A percentile compares a stretch with the other conserved stretches of the same genome.
Conservation (phyloP, 441 rosid species). For the Geranium incanum region DNA sequence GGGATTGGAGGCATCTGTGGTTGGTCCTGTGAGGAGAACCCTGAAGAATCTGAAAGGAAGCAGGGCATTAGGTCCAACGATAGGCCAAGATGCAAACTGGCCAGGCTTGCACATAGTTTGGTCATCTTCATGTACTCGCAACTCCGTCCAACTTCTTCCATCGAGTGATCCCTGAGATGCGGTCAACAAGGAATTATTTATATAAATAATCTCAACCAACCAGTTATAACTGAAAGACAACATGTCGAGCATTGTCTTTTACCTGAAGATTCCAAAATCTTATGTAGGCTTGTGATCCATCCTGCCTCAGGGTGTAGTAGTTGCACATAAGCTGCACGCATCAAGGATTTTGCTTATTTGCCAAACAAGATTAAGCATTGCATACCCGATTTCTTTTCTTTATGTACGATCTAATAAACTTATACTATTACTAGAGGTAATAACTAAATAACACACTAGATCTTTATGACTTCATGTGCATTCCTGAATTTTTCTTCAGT, state of each 20-base stretch:
- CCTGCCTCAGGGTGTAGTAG: slow-evolving; percentile 82
- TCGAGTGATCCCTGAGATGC: slow-evolving; percentile 67
- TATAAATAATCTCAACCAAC: neutral
- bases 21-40: slow-evolving; percentile 59
- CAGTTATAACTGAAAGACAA: neutral
- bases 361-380: neutral
- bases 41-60: slow-evolving; percentile 80
- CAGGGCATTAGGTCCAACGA: slow-evolving; percentile 59
- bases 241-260: neutral
- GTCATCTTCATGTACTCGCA: slow-evolving; percentile 70
- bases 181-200: neutral
- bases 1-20: slow-evolving; percentile 57
- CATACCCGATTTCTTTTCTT: too few species aligned
- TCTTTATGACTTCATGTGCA: neutral
- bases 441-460: neutral
- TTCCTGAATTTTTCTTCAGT: neutral
- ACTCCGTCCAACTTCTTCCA: slow-evolving; percentile 62
- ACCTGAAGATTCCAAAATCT: slow-evolving; percentile 94
- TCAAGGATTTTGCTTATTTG: neutral
- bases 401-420: too few species aligned
- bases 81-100: slow-evolving; percentile 83
- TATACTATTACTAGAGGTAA: neutral
- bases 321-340: slow-evolving; percentile 90
- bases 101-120: slow-evolving; percentile 74
- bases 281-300: slow-evolving; percentile 70